Conservation (phyloP, 192 early-diverging fungal genomes). For the Chytriomyces sp. region DNA sequence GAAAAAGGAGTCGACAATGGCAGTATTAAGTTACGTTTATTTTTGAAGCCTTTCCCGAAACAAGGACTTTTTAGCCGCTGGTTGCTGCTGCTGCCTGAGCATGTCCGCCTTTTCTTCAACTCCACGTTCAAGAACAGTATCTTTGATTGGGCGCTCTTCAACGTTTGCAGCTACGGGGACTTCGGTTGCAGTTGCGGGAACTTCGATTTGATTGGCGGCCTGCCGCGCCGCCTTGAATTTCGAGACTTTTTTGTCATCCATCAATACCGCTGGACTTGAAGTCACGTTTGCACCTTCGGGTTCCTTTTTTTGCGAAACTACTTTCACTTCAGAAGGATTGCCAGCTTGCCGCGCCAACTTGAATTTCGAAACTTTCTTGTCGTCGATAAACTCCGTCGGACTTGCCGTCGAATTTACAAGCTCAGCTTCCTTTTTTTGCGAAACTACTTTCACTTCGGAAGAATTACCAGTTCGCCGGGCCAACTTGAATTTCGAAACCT, state of each 20-base stretch:
- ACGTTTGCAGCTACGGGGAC: not conserved
- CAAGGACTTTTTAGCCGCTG: not conserved
- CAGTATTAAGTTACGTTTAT: not conserved
- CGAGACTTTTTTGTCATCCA: not conserved
- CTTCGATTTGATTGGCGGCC: not conserved
- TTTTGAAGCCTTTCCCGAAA: not conserved
- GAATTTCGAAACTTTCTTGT: not conserved
- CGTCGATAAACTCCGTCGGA: not conserved
- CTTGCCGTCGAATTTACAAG: not conserved
- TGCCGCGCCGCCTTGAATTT: not conserved
- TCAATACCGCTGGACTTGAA: not conserved
- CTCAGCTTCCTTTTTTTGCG: not conserved
- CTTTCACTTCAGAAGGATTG: not conserved
- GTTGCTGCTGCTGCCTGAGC: not conserved
- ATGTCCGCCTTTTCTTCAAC: not conserved
- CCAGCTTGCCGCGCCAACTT: not conserved
- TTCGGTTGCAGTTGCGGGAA: not conserved
- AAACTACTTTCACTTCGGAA: not conserved
- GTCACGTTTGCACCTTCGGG: constrained; percentile 1
- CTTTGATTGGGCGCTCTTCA: constrained; percentile 1
- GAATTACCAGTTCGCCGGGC: not conserved
- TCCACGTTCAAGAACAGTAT: constrained; percentile 4
- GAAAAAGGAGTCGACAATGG: no score
- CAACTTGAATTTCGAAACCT: constrained; percentile 8
- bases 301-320: not conserved